phyloP scores from a whole-genome alignment of 805 yeast genomes.

The Ogataea methanolica region DNA sequence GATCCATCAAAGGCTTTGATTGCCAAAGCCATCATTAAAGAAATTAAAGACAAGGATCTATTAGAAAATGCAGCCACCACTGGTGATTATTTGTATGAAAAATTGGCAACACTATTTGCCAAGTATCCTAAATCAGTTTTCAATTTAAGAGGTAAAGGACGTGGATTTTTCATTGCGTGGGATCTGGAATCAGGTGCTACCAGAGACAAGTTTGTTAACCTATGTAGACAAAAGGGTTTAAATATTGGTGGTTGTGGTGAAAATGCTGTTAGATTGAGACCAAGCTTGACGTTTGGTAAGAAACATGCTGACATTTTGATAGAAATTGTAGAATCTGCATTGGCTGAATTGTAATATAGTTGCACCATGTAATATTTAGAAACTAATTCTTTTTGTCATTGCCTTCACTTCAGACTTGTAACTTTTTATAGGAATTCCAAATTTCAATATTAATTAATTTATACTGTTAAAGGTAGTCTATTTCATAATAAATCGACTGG shows the following conservation, averaged over 20 bases:
- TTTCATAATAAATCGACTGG: no score
- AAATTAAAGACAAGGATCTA: constrained; percentile 45
- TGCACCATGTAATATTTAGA: background rate
- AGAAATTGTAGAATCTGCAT: constrained; percentile 32
- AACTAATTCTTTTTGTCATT: no score
- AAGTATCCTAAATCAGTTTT: constrained; percentile 38
- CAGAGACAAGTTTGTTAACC: constrained; percentile 44
- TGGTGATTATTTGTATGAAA: constrained; percentile 49
- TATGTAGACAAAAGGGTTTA: constrained; percentile 48
- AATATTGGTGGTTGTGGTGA: constrained; percentile 71
- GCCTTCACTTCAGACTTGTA: no score
- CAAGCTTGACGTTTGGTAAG: constrained; percentile 56
- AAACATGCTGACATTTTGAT: constrained; percentile 57
- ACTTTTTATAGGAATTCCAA: no score
- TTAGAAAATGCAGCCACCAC: constrained; percentile 44
- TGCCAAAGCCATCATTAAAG: constrained; percentile 57
- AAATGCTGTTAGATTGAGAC: constrained; percentile 55
- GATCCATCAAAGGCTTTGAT: constrained; percentile 66
- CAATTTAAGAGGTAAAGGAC: constrained; percentile 58
- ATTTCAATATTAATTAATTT: no score
- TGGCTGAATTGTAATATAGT: constrained; percentile 13
- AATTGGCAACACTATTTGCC: constrained; percentile 35
- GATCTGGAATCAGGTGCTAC: constrained; percentile 39
- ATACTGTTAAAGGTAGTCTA: no score
- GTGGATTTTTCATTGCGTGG: constrained; percentile 67